These are phyloP conservation scores for Geranium rotundifolium DNA, from an alignment of 345 rosid species.

Conservation along the genomic window DNA sequence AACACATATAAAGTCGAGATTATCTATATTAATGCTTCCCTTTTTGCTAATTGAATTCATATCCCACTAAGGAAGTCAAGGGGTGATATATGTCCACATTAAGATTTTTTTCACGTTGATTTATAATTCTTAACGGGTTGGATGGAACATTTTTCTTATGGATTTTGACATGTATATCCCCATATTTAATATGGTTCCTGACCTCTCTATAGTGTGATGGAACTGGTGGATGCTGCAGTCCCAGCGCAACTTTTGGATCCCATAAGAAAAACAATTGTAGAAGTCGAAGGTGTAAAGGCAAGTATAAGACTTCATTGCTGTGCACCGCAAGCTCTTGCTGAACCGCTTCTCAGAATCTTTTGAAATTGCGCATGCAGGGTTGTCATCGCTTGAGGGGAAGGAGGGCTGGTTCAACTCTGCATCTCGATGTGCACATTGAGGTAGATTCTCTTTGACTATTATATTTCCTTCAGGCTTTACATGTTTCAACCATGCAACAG, in stretches of 20 bases:
- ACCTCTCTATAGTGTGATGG: slow-evolving; percentile 50
- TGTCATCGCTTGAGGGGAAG: slow-evolving; percentile 95
- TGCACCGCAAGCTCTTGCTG: not conserved
- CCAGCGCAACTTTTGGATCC: slow-evolving; percentile 64
- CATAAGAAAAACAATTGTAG: slow-evolving; percentile 51
- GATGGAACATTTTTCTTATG: not conserved
- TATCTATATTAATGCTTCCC: too few species aligned
- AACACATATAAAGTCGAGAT: too few species aligned
- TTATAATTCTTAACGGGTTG: too few species aligned
- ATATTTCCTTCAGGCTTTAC: too few species aligned
- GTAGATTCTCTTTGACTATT: slow-evolving; percentile 22
- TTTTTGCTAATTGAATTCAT: too few species aligned
- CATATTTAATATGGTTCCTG: not conserved
- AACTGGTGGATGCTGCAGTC: slow-evolving; percentile 92
- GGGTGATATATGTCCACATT: too few species aligned
- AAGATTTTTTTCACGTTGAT: too few species aligned
- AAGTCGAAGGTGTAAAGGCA: slow-evolving; percentile 82
- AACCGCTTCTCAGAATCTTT: not conserved
- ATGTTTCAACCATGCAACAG: too few species aligned
- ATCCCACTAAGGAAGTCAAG: too few species aligned
- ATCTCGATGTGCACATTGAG: slow-evolving; percentile 92
- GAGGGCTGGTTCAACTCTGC: slow-evolving; percentile 80
- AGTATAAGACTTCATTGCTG: not conserved
- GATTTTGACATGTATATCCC: slow-evolving; percentile 10
- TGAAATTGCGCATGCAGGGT: slow-evolving; percentile 35